These are phyloP conservation scores for Mortierella claussenii DNA, from an alignment of 192 early-diverging fungal species.

Conservation along the genomic window DNA sequence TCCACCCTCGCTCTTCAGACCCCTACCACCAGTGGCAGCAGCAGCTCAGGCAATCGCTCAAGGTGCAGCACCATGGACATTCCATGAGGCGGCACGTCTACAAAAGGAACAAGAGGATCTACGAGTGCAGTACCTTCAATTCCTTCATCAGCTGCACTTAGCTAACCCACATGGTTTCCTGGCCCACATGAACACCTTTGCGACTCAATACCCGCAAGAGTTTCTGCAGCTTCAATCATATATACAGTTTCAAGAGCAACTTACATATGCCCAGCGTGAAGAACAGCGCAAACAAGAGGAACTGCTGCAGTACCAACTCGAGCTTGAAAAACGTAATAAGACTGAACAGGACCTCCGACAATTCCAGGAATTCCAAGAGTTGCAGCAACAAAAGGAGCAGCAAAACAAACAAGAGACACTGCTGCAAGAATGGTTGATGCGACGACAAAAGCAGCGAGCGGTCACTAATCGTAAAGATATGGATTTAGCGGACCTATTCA, in stretches of 20 bases:
- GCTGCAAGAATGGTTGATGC: slow-evolving; percentile 32
- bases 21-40: slow-evolving; percentile 39
- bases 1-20: slow-evolving; percentile 44
- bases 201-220: slow-evolving; percentile 41
- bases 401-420: slow-evolving; percentile 21
- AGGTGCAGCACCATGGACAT: slow-evolving; percentile 39
- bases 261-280: slow-evolving; percentile 22
- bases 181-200: slow-evolving; percentile 46
- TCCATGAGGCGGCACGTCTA: slow-evolving; percentile 36
- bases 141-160: slow-evolving; percentile 32
- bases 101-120: slow-evolving; percentile 51
- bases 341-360: slow-evolving; percentile 34
- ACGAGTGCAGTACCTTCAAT: slow-evolving; percentile 39
- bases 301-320: slow-evolving; percentile 31
- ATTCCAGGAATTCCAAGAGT: slow-evolving; percentile 41
- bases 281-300: slow-evolving; percentile 24
- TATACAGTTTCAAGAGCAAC: slow-evolving; percentile 35
- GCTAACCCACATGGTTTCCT: slow-evolving; percentile 42
- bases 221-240: slow-evolving; percentile 46
- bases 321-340: slow-evolving; percentile 42
- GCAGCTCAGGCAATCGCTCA: slow-evolving; percentile 47
- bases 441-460: slow-evolving; percentile 35
- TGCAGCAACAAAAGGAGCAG: slow-evolving; percentile 21
- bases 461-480: slow-evolving; percentile 15
- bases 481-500: slow-evolving; percentile 43